phyloP scores from a whole-genome alignment of 805 yeast genomes.

The Metschnikowia shivogae region DNA sequence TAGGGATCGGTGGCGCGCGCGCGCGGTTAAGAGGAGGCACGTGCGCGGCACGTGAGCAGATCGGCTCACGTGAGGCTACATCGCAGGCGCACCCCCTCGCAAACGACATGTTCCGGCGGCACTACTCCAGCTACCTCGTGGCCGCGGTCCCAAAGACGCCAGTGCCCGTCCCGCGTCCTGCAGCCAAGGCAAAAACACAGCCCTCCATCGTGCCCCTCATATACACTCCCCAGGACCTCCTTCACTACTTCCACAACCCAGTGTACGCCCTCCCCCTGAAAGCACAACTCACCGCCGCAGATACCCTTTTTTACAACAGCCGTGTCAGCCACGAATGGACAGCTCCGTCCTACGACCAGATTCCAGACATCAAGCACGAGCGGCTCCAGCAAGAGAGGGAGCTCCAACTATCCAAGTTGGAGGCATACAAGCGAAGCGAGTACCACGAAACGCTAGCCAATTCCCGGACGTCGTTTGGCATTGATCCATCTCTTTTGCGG shows the following conservation, averaged over 20 bases:
- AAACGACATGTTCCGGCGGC: conserved; percentile 1
- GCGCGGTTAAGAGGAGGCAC: no score
- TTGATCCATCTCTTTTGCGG: conserved; percentile 28
- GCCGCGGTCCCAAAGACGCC: background rate
- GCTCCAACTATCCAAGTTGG: conserved; percentile 16
- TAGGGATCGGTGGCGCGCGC: background rate
- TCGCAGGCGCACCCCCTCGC: conserved; percentile 3
- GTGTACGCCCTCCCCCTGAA: conserved; percentile 9
- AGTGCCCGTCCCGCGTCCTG: background rate
- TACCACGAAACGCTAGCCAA: conserved; percentile 16
- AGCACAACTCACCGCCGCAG: conserved; percentile 19
- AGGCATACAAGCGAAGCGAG: conserved; percentile 24
- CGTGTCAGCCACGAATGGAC: conserved; percentile 58
- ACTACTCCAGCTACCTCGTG: background rate
- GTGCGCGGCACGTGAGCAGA: no score
- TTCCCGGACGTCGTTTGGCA: conserved; percentile 28
- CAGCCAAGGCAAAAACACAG: background rate
- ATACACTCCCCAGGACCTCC: conserved; percentile 13
- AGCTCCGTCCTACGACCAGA: conserved; percentile 44
- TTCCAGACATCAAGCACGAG: conserved; percentile 52
- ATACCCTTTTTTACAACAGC: conserved; percentile 41
- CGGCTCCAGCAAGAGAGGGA: conserved; percentile 15
- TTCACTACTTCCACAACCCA: conserved; percentile 8
- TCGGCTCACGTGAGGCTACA: background rate
- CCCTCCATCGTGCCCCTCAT: conserved; percentile 1